phyloP scores from a whole-genome alignment of 495 filamentous ascomycete genomes.

The Neurospora sp. region DNA sequence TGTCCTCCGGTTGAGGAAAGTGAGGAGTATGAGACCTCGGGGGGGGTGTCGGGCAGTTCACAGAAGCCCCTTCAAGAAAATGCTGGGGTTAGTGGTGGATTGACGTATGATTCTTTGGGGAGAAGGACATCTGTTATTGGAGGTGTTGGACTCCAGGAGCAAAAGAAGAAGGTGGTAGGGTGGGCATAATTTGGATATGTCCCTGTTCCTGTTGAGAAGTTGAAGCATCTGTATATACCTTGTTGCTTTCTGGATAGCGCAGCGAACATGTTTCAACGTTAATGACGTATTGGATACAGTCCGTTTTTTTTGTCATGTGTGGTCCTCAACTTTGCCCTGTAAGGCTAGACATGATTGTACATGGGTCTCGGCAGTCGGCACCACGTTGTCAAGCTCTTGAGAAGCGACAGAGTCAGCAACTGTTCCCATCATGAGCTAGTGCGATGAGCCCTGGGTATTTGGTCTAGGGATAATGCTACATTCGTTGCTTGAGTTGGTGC shows the following conservation, averaged over 20 bases:
- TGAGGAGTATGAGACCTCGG: neutral
- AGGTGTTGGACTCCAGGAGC: neutral
- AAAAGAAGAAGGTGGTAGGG: neutral
- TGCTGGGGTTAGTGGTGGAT: neutral
- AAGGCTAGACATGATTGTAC: no score
- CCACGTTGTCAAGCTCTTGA: no score
- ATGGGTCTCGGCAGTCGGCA: no score
- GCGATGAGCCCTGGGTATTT: no score
- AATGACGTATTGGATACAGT: neutral
- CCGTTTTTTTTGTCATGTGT: neutral
- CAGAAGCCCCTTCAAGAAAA: neutral
- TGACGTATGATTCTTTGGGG: neutral
- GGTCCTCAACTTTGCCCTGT: no score
- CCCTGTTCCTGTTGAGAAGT: neutral
- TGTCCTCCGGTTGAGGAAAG: neutral
- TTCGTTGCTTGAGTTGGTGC: no score
- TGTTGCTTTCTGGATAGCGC: neutral
- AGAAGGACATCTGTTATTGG: neutral
- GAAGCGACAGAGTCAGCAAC: no score
- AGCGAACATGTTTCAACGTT: neutral
- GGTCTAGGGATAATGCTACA: no score
- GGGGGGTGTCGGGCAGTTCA: neutral
- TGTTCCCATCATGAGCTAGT: no score
- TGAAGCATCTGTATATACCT: neutral
- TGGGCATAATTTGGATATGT: neutral